Evolutionary conservation across 805 yeast genomes (phyloP), one percentile per base, ranked within the genome.

Genomic region (Monosporozyma aerobia): DNA sequence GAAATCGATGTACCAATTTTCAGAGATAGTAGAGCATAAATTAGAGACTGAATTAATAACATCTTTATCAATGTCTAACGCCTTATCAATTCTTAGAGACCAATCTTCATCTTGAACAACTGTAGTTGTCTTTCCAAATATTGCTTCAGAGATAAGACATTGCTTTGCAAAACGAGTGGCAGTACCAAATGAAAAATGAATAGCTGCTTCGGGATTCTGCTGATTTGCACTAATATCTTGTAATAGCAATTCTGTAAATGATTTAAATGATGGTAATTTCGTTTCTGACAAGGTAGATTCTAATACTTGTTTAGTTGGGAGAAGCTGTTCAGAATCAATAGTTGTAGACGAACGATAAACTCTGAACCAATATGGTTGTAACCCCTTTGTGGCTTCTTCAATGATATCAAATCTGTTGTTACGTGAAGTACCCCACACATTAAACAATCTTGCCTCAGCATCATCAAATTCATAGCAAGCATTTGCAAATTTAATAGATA

Each of bases 351-450:
- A 72, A 50, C 71, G 76, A 35, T 73, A 67, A 3, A 83, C 69
- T 47, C 77, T 77, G 63, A 82, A 86, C 88, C 90, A 85, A 64
- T 85, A 79, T 0, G 97, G 97, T 65, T 89, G 82, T 30, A 92
- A 69, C 0, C 97, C 97, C 56, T 80, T 81, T 5, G 65, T 67
- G 0, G 96, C 85, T 64, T 89, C 97, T 60, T 89, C 95, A 2
- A 83, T 72, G 0, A 87, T 81, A 58, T 88, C 96, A 2, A 87
- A 74, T 52, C 83, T 75, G 57, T 86, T 86, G 1, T 64, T 66
- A 11, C 75, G 61, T 22, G 78, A 69, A 5, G 87, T 67, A 13
- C 90, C 96, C 47, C 83, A 64, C 19, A 90, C 66, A 62, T 89
- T 83, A 40, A 88, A 69, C 47, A 79, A 60, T 54, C 97, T 73